Base-by-base conservation (phyloP, 495 filamentous ascomycete genomes). In the Immersiella caudata region DNA sequence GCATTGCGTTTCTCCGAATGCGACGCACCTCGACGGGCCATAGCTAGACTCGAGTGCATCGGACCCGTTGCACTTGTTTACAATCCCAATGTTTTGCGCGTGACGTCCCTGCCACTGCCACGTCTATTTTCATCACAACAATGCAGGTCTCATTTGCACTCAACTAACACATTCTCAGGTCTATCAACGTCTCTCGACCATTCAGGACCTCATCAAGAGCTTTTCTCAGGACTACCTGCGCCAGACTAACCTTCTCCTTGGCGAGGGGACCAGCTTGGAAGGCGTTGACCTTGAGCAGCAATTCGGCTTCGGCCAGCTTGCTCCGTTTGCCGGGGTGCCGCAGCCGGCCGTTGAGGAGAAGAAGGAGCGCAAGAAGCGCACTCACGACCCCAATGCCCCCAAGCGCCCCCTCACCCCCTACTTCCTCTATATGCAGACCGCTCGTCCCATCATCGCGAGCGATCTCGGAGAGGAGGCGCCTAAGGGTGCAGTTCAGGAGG, bases 341-440 rank as follows among this genome's bases (percentile, higher is more conserved):
- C 54, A 71, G 70, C 75, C 78, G 9, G 78, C 82, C 6, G 85
- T 85, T 12, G 84, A 86, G 61, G 87, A 86, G 74, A 90, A 89
- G 80, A 92, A 90, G 83, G 91, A 91, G 83, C 91, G 92, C 76
- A 91, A 92, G 82, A 95, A 94, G 87, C 89, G 91, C 67, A 88
- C 85, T 51, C 90, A 89, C 70, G 96, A 99, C 76, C 94, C 94
- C 66, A 96, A 97, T 75, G 93, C 93, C 14, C 95, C 95, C 60
- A 97, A 97, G 85, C 87, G 93, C 20, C 93, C 95, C 22, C 76
- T 97, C 68, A 97, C 95, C 20, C 93, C 95, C 0, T 97, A 93
- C 80, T 97, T 99, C 82, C 81, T 97, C 36, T 98, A 91, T 81
- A 92, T 95, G 83, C 88, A 95, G 71, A 87, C 88, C 36, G 93